Evolutionary conservation across 169 alveolate genomes (phyloP).

Genomic region (Plasmodium vivax): DNA sequence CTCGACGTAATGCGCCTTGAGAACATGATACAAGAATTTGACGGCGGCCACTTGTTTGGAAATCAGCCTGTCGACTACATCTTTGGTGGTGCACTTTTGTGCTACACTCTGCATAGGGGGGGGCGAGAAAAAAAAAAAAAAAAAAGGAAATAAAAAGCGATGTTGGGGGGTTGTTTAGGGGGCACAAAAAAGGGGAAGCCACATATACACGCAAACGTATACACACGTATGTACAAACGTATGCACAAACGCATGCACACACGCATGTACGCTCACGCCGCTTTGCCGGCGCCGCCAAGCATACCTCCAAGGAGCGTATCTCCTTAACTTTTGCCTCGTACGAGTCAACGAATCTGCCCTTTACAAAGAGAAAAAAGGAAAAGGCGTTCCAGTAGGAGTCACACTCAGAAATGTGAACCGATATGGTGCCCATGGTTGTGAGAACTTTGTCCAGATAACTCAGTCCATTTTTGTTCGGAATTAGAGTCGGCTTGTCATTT

Average conservation of each 20-base stretch:
- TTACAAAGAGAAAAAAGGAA: slow-evolving; percentile 59
- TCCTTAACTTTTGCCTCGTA: slow-evolving; percentile 61
- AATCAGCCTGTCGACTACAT: slow-evolving; percentile 9
- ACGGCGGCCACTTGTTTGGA: slow-evolving; percentile 38
- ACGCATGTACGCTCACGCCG: neutral
- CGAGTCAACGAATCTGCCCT: slow-evolving; percentile 41
- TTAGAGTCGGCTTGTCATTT: slow-evolving; percentile 65
- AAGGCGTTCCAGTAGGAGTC: slow-evolving; percentile 57
- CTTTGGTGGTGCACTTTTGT: slow-evolving; percentile 37
- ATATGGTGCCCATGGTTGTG: slow-evolving; percentile 75
- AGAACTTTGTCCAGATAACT: slow-evolving; percentile 69
- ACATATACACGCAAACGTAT: neutral
- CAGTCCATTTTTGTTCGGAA: slow-evolving; percentile 26
- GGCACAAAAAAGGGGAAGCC: neutral
- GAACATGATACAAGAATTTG: slow-evolving; percentile 35
- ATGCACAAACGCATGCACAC: neutral
- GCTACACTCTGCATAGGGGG: slow-evolving; percentile 35
- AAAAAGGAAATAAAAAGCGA: slow-evolving; percentile 8
- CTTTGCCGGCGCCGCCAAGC: neutral
- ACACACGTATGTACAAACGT: neutral
- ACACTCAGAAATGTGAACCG: slow-evolving; percentile 50
- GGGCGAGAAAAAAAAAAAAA: neutral
- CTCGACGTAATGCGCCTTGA: slow-evolving; percentile 24
- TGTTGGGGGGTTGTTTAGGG: neutral
- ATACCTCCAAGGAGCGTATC: slow-evolving; percentile 70